These are phyloP conservation scores for Blepharisma stoltei DNA, from an alignment of 73 alveolate genomes.

Conservation along the genomic window DNA sequence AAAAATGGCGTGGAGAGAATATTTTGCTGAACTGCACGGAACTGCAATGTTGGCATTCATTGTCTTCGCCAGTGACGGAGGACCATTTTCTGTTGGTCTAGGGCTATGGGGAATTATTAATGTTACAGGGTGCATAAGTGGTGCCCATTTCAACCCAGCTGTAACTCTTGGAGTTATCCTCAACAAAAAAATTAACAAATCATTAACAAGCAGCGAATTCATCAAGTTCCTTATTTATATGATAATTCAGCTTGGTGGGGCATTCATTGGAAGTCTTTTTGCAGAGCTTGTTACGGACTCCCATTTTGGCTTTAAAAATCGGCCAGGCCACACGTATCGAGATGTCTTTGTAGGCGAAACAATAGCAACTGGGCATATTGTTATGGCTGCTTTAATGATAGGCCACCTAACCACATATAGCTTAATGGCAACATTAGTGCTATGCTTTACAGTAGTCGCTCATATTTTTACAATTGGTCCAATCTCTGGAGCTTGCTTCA, in stretches of 20 bases:
- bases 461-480: background rate
- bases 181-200: background rate
- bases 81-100: slow-evolving; percentile 22
- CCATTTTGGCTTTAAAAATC: background rate
- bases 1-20: too few relatives aligned
- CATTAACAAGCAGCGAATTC: background rate
- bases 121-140: slow-evolving; percentile 8
- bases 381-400: background rate
- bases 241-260: background rate
- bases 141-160: slow-evolving; percentile 30
- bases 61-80: background rate
- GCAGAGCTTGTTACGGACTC: background rate
- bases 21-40: too few relatives aligned
- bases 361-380: background rate
- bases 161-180: background rate
- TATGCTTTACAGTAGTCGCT: slow-evolving; percentile 5
- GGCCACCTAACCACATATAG: background rate
- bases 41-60: too few relatives aligned
- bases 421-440: background rate
- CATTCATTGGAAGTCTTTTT: background rate
- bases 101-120: background rate
- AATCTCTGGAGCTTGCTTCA: slow-evolving; percentile 20
- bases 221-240: slow-evolving; percentile 10
- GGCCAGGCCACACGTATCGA: background rate
- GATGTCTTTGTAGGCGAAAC: slow-evolving; percentile 18